Base-by-base conservation (phyloP, 352 stramenopile species). In the Globisporangium radiosum region DNA sequence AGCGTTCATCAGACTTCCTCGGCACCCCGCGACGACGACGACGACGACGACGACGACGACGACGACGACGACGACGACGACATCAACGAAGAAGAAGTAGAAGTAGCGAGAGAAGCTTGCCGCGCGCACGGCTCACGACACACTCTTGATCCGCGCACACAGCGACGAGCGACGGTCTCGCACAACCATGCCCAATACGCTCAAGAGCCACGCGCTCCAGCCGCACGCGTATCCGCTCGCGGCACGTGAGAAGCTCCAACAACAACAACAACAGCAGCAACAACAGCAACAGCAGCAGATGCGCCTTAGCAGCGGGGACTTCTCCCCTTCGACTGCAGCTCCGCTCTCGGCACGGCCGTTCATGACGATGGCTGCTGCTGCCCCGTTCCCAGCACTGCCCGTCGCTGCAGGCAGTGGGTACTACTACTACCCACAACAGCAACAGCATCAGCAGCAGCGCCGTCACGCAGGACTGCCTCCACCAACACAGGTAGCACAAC, bases 161-260 rank as follows among this genome's bases (percentile, higher is more conserved):
- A 33, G 25, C 25, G 2, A 33, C 25, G 25, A 33, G 25, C 25
- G 25, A 33, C 25, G 25, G 25, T 3, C 25, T 33, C 25, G 25
- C 25, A 33, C 25, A 33, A 33, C 25, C 25, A 65, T 62, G 52
- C 62, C 58, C 13, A 67, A 63, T 38, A 63, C 57, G 10, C 47
- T 13, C 43, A 67, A 67, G 61, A 64, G 61, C 43, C 45, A 64
- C 17, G 40, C 37, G 36, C 47, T 55, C 13, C 38, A 66, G 25
- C 25, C 61, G 37, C 60, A 63, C 55, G 60, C 39, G 33, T 66
- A 51, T 42, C 43, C 56, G 17, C 42, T 38, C 13, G 17, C 52
- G 6, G n/a, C 49, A 48, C 59, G 59, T 47, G 59, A 64, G 38
- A 64, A 64, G 54, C n/a, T 50, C 43, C 43, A n/a, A 3, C 50